Evolutionary conservation across 768 basidiomycete species (phyloP).

Genomic region (Tylopilus sp.): DNA sequence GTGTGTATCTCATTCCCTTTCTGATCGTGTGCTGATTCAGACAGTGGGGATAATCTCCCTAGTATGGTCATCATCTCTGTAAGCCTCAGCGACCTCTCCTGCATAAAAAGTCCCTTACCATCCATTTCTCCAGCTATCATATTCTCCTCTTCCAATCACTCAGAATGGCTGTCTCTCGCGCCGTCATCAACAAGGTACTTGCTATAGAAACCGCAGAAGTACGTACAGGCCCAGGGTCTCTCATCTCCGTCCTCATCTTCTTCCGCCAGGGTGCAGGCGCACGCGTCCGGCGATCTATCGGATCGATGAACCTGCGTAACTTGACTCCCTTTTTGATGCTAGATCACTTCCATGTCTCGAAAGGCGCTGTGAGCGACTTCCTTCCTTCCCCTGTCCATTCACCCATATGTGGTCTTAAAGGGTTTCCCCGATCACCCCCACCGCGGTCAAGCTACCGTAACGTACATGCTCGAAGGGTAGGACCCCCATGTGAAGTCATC

Average conservation of each 20-base stretch:
- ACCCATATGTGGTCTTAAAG: constrained; percentile 30
- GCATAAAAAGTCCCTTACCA: neutral
- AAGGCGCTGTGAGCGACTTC: constrained; percentile 56
- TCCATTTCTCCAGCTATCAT: neutral
- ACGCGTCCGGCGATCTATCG: constrained; percentile 83
- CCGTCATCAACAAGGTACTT: constrained; percentile 72
- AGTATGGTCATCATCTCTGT: neutral
- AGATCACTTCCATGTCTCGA: constrained; percentile 71
- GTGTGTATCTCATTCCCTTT: neutral
- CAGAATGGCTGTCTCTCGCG: constrained; percentile 49
- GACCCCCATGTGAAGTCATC: neutral
- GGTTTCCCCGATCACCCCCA: constrained; percentile 95
- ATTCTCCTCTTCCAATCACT: neutral
- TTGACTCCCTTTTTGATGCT: constrained; percentile 90
- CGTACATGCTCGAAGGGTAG: constrained; percentile 85
- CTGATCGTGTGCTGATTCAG: constrained; percentile 9
- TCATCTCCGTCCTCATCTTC: neutral
- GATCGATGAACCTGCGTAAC: constrained; percentile 67
- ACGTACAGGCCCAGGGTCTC: neutral
- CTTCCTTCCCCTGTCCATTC: neutral
- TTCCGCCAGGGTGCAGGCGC: constrained; percentile 68
- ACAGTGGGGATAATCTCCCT: neutral
- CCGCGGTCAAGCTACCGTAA: constrained; percentile 83
- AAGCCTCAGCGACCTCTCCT: neutral
- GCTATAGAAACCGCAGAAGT: constrained; percentile 76